These are phyloP conservation scores for Tricholoma matsutake DNA, from an alignment of 768 basidiomycete genomes.

Conservation along the genomic window DNA sequence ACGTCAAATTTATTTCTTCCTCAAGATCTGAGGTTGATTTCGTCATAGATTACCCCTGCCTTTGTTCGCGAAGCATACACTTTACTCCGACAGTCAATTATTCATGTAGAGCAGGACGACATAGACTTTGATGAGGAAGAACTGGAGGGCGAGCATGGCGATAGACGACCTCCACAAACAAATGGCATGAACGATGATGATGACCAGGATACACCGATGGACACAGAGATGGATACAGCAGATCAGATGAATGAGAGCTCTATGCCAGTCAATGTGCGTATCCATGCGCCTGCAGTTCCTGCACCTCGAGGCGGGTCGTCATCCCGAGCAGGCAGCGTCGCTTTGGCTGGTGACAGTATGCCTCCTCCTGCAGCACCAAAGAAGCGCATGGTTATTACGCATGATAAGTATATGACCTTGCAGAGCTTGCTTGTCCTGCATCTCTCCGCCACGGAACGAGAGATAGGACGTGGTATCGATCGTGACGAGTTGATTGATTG, in stretches of 20 bases:
- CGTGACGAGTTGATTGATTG: conserved; percentile 93
- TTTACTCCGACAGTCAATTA: conserved; percentile 93
- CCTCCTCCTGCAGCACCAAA: conserved; percentile 48
- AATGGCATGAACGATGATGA: conserved; percentile 30
- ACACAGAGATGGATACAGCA: conserved; percentile 51
- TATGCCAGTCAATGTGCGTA: conserved; percentile 29
- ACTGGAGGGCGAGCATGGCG: conserved; percentile 50
- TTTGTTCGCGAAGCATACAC: conserved; percentile 96
- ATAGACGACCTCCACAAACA: conserved; percentile 30
- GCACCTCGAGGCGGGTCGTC: conserved; percentile 30
- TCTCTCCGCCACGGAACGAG: conserved; percentile 71
- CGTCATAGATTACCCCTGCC: conserved; percentile 76
- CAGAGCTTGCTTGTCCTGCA: conserved; percentile 88
- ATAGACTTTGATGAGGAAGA: conserved; percentile 97
- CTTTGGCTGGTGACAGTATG: conserved; percentile 31
- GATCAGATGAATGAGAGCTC: conserved; percentile 52
- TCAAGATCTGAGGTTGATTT: not conserved
- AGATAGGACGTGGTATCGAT: conserved; percentile 74
- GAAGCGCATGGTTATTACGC: conserved; percentile 87
- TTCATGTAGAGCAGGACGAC: conserved; percentile 98
- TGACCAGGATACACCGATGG: conserved; percentile 60
- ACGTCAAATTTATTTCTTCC: conserved; percentile 15
- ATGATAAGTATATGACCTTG: conserved; percentile 90
- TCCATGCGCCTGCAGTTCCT: conserved; percentile 29
- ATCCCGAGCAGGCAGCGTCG: conserved; percentile 36